A percentile compares a stretch with the other conserved stretches of the same genome.
Conservation (phyloP, 164 flowering plant genomes). For the Tetrastigma voinierianum region DNA sequence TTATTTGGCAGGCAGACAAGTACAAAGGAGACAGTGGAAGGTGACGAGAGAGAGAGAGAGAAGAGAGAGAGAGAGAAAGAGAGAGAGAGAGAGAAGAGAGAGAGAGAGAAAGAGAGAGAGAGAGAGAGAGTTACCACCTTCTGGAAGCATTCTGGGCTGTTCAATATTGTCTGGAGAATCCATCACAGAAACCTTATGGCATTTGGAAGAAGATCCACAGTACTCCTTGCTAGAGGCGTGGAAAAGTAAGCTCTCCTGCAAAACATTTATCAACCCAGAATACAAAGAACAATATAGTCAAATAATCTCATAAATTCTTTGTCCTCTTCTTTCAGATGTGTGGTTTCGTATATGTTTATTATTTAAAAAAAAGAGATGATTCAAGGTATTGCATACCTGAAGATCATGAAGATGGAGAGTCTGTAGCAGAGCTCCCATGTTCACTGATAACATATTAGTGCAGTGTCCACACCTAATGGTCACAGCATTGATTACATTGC, state of each 20-base stretch:
- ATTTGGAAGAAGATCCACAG: slow-evolving; percentile 63
- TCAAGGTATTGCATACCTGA: slow-evolving; percentile 36
- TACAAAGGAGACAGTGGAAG: no score
- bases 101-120: slow-evolving; percentile 14
- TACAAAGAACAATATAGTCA: no score
- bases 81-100: no score
- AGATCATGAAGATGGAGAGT: slow-evolving; percentile 52
- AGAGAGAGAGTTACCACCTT: slow-evolving; percentile 50
- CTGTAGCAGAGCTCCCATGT: slow-evolving; percentile 66
- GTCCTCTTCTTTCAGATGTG: no score
- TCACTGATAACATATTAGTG: slow-evolving; percentile 64
- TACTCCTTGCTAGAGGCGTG: slow-evolving; percentile 33
- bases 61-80: slow-evolving; percentile 7
- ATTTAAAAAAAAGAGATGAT: no score
- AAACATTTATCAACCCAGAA: slow-evolving; percentile 6
- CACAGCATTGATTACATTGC: slow-evolving; percentile 47
- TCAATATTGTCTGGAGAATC: slow-evolving; percentile 36
- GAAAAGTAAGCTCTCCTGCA: slow-evolving; percentile 30
- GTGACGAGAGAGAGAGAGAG: slow-evolving; percentile 14
- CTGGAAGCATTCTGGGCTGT: slow-evolving; percentile 52
- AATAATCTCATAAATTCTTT: no score
- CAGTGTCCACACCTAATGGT: slow-evolving; percentile 94
- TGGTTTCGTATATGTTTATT: no score
- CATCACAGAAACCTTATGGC: slow-evolving; percentile 26
- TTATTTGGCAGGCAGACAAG: no score